A percentile compares a stretch with the other conserved stretches of the same genome.
Evolutionary conservation across 2,329 filamentous ascomycete genomes (phyloP).

Genomic region (Exophiala aquamarina): DNA sequence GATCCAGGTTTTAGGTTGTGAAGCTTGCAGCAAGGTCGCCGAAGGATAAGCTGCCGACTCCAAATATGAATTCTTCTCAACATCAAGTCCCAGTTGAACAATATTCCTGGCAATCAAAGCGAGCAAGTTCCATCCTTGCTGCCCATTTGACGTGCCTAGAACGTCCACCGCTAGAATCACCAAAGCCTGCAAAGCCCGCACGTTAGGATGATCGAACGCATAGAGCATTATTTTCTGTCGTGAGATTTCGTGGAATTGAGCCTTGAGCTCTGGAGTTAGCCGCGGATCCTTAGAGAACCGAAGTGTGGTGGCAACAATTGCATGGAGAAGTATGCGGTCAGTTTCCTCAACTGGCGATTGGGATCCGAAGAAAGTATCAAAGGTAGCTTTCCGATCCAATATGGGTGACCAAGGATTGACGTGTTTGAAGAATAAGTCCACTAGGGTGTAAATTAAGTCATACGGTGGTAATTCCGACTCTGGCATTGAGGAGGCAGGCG

Average conservation of each 20-base stretch:
- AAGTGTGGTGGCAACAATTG: conserved; percentile 84
- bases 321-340: conserved; percentile 79
- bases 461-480: conserved; percentile 62
- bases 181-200: conserved; percentile 81
- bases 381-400: conserved; percentile 76
- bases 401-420: conserved; percentile 87
- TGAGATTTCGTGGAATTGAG: conserved; percentile 74
- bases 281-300: conserved; percentile 77
- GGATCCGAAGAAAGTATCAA: conserved; percentile 75
- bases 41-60: conserved; percentile 77
- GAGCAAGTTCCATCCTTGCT: conserved; percentile 87
- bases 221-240: conserved; percentile 86
- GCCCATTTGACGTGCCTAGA: conserved; percentile 82
- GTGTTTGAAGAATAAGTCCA: conserved; percentile 76
- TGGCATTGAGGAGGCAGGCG: conserved; percentile 14
- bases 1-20: conserved; percentile 79
- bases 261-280: conserved; percentile 69
- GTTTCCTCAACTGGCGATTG: conserved; percentile 56
- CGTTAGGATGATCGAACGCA: conserved; percentile 84
- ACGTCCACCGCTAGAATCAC: conserved; percentile 85
- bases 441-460: conserved; percentile 69
- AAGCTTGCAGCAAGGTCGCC: conserved; percentile 77
- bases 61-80: conserved; percentile 76
- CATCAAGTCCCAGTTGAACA: conserved; percentile 80
- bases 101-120: conserved; percentile 85